Percentiles rank a stretch among this genome's conserved stretches.
Conservation (phyloP, 805 yeast genomes). For the Schizosaccharomyces osmophilus region DNA sequence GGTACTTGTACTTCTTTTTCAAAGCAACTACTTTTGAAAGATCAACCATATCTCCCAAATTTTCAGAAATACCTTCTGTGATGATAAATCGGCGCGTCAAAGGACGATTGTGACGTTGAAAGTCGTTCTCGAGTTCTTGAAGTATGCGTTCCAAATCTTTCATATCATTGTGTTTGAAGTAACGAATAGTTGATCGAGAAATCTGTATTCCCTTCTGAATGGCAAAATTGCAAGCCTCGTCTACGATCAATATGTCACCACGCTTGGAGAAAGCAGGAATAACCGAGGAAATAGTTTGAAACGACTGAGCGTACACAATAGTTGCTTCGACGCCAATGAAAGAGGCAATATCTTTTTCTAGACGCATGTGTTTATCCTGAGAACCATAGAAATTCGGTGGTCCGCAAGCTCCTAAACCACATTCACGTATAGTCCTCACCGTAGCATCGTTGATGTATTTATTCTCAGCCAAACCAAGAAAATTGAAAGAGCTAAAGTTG, state of each 20-base stretch:
- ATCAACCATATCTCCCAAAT: slow-evolving; percentile 56
- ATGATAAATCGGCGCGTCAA: slow-evolving; percentile 74
- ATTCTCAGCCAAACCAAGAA: slow-evolving; percentile 33
- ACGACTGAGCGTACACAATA: slow-evolving; percentile 81
- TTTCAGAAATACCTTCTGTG: slow-evolving; percentile 72
- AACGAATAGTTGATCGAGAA: slow-evolving; percentile 55
- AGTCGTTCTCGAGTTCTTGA: slow-evolving; percentile 15
- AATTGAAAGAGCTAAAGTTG: slow-evolving; percentile 22
- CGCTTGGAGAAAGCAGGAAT: slow-evolving; percentile 84
- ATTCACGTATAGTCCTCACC: slow-evolving; percentile 29
- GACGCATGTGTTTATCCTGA: slow-evolving; percentile 50
- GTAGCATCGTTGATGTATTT: slow-evolving; percentile 28
- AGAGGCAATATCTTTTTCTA: slow-evolving; percentile 49
- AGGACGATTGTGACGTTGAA: slow-evolving; percentile 30
- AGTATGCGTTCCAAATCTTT: slow-evolving; percentile 52
- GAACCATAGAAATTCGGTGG: slow-evolving; percentile 95
- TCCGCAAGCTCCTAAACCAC: slow-evolving; percentile 96
- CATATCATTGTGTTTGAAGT: slow-evolving; percentile 66
- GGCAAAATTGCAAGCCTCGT: slow-evolving; percentile 47
- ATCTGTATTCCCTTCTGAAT: slow-evolving; percentile 72
- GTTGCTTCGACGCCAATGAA: slow-evolving; percentile 58
- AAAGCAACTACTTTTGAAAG: slow-evolving; percentile 30
- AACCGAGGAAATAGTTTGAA: slow-evolving; percentile 64
- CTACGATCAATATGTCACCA: slow-evolving; percentile 81
- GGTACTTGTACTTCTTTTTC: slow-evolving; percentile 58